These are phyloP conservation scores for Calonectria pteridis DNA, from an alignment of 2,329 filamentous ascomycete genomes.

Conservation along the genomic window DNA sequence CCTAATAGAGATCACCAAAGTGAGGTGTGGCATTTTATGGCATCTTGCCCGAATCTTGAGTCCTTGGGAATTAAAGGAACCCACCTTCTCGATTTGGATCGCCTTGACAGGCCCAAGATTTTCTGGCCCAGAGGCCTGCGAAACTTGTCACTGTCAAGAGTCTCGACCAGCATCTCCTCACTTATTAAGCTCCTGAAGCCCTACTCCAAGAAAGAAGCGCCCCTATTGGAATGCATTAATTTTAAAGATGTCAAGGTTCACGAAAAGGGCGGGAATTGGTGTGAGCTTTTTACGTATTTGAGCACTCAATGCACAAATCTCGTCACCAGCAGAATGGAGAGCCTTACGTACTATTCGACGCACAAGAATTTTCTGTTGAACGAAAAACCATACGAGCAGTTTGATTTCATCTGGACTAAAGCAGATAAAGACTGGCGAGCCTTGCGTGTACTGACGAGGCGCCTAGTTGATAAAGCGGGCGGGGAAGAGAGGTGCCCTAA, in stretches of 20 bases:
- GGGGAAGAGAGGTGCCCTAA: neutral
- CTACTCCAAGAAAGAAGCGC: neutral
- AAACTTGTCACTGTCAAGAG: neutral
- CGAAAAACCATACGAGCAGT: neutral
- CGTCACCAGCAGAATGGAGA: neutral
- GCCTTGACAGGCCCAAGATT: neutral
- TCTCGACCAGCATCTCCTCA: neutral
- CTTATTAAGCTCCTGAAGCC: neutral
- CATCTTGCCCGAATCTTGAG: constrained; percentile 10
- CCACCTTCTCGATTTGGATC: neutral
- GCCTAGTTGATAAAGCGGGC: neutral
- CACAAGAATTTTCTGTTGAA: neutral
- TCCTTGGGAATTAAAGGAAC: neutral
- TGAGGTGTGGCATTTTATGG: neutral
- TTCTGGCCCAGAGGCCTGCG: neutral
- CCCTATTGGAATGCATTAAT: neutral
- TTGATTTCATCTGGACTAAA: neutral
- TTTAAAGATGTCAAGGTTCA: neutral
- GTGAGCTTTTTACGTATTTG: neutral
- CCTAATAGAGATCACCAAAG: neutral
- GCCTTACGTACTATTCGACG: neutral
- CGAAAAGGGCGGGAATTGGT: neutral
- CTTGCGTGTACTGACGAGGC: neutral
- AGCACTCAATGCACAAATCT: neutral
- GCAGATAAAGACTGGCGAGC: neutral